Evolutionary conservation across 805 yeast species (phyloP).

Genomic region (Saccharomyces eubayanus): DNA sequence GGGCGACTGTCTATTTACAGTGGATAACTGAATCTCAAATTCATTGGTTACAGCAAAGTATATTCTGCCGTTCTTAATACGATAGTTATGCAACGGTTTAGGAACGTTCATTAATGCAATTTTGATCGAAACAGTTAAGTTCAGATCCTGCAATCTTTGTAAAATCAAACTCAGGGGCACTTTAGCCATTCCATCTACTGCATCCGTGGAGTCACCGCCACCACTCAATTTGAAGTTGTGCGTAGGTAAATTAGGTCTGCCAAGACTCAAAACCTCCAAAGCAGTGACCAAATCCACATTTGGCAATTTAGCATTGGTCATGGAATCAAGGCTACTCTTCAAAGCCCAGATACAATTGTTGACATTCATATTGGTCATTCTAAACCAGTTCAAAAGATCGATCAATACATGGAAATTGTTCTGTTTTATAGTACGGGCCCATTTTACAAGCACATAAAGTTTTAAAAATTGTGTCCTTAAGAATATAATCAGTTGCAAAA

Average conservation of each 20-base stretch:
- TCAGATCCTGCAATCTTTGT: slow-evolving; percentile 56
- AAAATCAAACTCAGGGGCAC: slow-evolving; percentile 51
- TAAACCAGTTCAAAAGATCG: slow-evolving; percentile 81
- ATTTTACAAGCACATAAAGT: slow-evolving; percentile 76
- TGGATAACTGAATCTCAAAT: slow-evolving; percentile 71
- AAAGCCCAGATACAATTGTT: slow-evolving; percentile 56
- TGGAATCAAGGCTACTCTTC: slow-evolving; percentile 48
- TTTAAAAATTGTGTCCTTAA: slow-evolving; percentile 79
- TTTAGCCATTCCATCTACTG: slow-evolving; percentile 8
- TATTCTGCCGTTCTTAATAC: slow-evolving; percentile 68
- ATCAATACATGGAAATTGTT: slow-evolving; percentile 66
- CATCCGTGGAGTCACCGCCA: slow-evolving; percentile 8
- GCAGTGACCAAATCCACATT: slow-evolving; percentile 87
- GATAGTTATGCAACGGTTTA: slow-evolving; percentile 49
- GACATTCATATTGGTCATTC: slow-evolving; percentile 66
- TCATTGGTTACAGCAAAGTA: slow-evolving; percentile 53
- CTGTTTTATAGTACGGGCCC: slow-evolving; percentile 62
- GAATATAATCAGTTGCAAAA: slow-evolving; percentile 59
- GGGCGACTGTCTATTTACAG: slow-evolving; percentile 59
- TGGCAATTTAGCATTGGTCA: slow-evolving; percentile 83
- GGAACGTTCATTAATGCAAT: slow-evolving; percentile 70
- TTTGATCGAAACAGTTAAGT: slow-evolving; percentile 63
- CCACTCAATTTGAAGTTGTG: slow-evolving; percentile 43
- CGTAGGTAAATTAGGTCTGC: slow-evolving; percentile 66
- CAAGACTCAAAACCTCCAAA: slow-evolving; percentile 69